Evolutionary conservation across 495 filamentous ascomycete species (phyloP).

Genomic region (Clohesyomyces aquaticus): DNA sequence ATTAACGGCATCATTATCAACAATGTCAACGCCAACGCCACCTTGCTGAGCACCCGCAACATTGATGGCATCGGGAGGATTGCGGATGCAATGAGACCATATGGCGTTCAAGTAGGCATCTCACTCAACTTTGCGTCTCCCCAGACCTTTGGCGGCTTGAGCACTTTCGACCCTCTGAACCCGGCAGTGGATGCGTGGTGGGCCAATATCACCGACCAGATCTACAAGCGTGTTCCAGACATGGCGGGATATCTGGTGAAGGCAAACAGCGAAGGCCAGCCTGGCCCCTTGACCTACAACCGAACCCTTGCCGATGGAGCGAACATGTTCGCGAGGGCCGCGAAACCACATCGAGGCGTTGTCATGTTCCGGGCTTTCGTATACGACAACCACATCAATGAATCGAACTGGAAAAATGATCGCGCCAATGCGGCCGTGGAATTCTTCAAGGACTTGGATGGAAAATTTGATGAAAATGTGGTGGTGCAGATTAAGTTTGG

Average conservation of each 20-base stretch:
- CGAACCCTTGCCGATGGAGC: conserved; percentile 70
- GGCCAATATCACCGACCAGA: conserved; percentile 58
- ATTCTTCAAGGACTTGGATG: conserved; percentile 68
- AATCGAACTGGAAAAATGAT: conserved; percentile 66
- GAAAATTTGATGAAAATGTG: conserved; percentile 69
- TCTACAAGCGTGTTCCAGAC: conserved; percentile 67
- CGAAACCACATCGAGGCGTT: conserved; percentile 66
- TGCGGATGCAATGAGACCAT: conserved; percentile 67
- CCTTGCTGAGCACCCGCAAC: conserved; percentile 58
- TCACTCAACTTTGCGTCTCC: conserved; percentile 72
- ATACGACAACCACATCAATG: conserved; percentile 62
- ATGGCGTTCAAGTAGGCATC: conserved; percentile 67
- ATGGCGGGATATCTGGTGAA: conserved; percentile 72
- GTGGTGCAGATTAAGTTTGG: conserved; percentile 75
- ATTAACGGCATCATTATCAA: conserved; percentile 71
- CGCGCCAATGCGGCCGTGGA: conserved; percentile 71
- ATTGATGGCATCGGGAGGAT: conserved; percentile 64
- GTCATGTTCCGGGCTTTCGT: conserved; percentile 77
- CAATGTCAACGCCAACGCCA: conserved; percentile 72
- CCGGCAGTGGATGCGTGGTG: conserved; percentile 63
- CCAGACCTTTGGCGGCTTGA: conserved; percentile 58
- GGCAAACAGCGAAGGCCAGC: conserved; percentile 74
- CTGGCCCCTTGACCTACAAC: conserved; percentile 70
- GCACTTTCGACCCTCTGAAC: conserved; percentile 69
- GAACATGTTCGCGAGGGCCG: conserved; percentile 67